Percentiles rank a stretch among this genome's conserved stretches.
phyloP scores from a whole-genome alignment of 2,329 filamentous ascomycete genomes.

The Calonectria hawksworthii region DNA sequence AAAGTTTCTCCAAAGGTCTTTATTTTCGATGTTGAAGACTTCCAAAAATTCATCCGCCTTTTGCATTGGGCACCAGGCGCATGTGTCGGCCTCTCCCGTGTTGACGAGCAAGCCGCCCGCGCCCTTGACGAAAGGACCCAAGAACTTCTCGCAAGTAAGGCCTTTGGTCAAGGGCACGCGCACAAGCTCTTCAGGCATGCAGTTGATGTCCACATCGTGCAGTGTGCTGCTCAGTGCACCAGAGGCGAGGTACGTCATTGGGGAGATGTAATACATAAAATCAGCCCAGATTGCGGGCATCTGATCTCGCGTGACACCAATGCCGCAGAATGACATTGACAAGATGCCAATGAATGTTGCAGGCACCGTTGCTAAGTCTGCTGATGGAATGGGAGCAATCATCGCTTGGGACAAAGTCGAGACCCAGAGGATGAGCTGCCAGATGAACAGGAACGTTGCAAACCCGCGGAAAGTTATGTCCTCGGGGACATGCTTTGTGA shows the following conservation, averaged over 20 bases:
- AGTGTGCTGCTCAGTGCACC: constrained; percentile 79
- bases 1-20: constrained; percentile 76
- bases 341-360: constrained; percentile 73
- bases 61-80: constrained; percentile 68
- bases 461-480: constrained; percentile 76
- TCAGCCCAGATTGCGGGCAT: constrained; percentile 64
- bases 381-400: constrained; percentile 68
- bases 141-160: constrained; percentile 72
- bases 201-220: constrained; percentile 74
- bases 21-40: constrained; percentile 64
- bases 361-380: constrained; percentile 73
- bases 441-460: constrained; percentile 83
- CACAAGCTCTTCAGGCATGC: constrained; percentile 78
- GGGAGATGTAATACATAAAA: constrained; percentile 75
- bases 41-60: constrained; percentile 67
- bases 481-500: constrained; percentile 73
- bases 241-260: constrained; percentile 83
- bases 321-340: constrained; percentile 65
- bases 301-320: constrained; percentile 55
- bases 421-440: constrained; percentile 80
- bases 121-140: constrained; percentile 61
- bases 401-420: constrained; percentile 84
- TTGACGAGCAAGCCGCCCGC: constrained; percentile 69
- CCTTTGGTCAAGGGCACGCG: constrained; percentile 71
- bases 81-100: constrained; percentile 59